Evolutionary conservation across 305 asterid genomes (phyloP).

Genomic region (Fraxinus baroniana): DNA sequence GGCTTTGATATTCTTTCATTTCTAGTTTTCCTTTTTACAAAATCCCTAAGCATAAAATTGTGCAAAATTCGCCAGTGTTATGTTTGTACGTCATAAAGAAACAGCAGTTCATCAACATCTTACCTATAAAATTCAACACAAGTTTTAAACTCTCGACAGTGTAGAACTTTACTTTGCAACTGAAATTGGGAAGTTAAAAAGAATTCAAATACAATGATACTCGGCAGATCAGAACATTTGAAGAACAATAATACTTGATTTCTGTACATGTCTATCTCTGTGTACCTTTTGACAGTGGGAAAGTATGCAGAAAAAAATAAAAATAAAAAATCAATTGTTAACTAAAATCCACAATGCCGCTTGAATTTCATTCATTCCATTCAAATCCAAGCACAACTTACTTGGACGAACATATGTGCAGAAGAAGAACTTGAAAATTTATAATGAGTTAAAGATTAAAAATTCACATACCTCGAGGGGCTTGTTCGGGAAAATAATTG

Average conservation of each 20-base stretch:
- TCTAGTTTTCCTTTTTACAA: neutral
- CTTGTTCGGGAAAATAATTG: constrained; percentile 12
- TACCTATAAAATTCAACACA: neutral
- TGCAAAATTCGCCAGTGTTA: neutral
- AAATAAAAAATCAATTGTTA: too few species aligned
- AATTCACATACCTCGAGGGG: constrained; percentile 28
- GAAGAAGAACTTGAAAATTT: neutral
- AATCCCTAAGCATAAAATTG: neutral
- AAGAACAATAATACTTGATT: neutral
- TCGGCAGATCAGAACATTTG: neutral
- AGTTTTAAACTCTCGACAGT: neutral
- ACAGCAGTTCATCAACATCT: neutral
- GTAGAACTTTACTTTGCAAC: neutral
- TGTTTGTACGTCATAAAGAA: neutral
- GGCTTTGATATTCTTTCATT: neutral
- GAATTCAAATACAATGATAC: neutral
- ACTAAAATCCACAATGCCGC: constrained; percentile 18
- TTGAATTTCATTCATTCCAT: neutral
- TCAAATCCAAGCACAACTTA: neutral
- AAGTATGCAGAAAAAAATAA: neutral
- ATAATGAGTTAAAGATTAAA: neutral
- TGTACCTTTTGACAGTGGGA: neutral
- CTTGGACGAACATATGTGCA: neutral
- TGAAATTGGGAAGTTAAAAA: neutral
- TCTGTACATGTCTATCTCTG: neutral